Evolutionary conservation across 1,139 yeast genomes (phyloP).

Genomic region (Oligophagozyma castellii): DNA sequence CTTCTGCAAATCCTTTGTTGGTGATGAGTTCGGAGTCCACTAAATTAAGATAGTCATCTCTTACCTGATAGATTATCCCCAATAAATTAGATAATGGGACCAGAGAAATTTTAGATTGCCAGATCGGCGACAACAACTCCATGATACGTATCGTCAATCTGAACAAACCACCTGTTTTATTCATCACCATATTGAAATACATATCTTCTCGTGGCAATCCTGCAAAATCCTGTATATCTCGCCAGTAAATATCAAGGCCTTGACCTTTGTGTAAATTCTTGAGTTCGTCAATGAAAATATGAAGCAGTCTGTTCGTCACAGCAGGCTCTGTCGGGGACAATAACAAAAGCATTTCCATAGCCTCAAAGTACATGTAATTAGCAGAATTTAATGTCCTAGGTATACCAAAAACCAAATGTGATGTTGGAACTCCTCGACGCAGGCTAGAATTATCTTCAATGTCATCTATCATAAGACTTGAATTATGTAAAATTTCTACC

Average conservation of each 20-base stretch:
- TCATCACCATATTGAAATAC: slow-evolving; percentile 68
- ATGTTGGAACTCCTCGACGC: slow-evolving; percentile 66
- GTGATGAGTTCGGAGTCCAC: slow-evolving; percentile 38
- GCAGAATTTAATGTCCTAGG: slow-evolving; percentile 77
- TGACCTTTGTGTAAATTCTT: slow-evolving; percentile 76
- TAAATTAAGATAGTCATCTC: slow-evolving; percentile 68
- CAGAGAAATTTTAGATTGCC: slow-evolving; percentile 16
- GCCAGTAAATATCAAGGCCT: slow-evolving; percentile 79
- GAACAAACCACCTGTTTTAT: slow-evolving; percentile 82
- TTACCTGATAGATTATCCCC: slow-evolving; percentile 70
- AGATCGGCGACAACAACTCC: slow-evolving; percentile 25
- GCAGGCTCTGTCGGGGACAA: slow-evolving; percentile 6
- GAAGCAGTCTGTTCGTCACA: slow-evolving; percentile 20
- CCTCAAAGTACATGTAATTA: slow-evolving; percentile 67
- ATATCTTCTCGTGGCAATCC: slow-evolving; percentile 54
- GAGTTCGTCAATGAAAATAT: slow-evolving; percentile 53
- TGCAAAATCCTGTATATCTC: slow-evolving; percentile 36
- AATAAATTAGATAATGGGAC: slow-evolving; percentile 60
- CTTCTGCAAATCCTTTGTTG: slow-evolving; percentile 79
- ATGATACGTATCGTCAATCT: slow-evolving; percentile 57
- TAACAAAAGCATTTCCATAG: slow-evolving; percentile 30
- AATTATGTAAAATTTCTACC: slow-evolving; percentile 47
- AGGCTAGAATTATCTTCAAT: slow-evolving; percentile 64
- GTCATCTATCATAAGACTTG: slow-evolving; percentile 67
- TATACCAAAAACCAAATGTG: slow-evolving; percentile 62